phyloP scores from a whole-genome alignment of 2,329 filamentous ascomycete species.

The Penicillium sp. region DNA sequence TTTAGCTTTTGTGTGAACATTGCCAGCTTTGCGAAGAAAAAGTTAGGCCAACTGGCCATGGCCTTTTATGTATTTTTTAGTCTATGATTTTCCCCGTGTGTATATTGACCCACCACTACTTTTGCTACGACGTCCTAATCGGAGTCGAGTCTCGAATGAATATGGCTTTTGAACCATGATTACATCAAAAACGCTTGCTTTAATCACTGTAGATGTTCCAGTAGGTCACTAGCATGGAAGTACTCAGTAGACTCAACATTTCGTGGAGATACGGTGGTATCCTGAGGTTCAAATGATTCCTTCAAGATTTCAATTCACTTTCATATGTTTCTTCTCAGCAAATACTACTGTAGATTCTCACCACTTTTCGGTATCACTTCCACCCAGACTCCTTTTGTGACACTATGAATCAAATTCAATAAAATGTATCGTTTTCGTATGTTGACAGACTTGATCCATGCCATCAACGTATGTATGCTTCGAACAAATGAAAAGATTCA shows the following conservation, averaged over 20 bases:
- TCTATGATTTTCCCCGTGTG: constrained; percentile 24
- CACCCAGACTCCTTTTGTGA: too few species aligned
- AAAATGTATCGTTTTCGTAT: background rate
- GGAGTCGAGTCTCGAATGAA: constrained; percentile 22
- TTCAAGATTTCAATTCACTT: too few species aligned
- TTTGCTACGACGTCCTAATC: constrained; percentile 16
- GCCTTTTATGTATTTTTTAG: constrained; percentile 19
- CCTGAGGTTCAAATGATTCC: too few species aligned
- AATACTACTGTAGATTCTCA: too few species aligned
- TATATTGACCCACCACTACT: constrained; percentile 26
- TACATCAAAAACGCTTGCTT: background rate
- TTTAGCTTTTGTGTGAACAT: background rate
- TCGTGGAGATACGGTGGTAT: background rate
- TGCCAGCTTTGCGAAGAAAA: constrained; percentile 5
- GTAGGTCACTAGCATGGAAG: too few species aligned
- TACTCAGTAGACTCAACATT: background rate
- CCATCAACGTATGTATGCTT: background rate
- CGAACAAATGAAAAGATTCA: background rate
- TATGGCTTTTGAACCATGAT: constrained; percentile 19
- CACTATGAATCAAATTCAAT: too few species aligned
- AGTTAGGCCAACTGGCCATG: constrained; percentile 15
- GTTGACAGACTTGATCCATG: too few species aligned
- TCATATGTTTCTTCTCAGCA: too few species aligned
- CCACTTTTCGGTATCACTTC: too few species aligned
- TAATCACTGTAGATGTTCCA: background rate